Conservation (phyloP, 1,284 basidiomycete species). For the Flammula alnicola region DNA sequence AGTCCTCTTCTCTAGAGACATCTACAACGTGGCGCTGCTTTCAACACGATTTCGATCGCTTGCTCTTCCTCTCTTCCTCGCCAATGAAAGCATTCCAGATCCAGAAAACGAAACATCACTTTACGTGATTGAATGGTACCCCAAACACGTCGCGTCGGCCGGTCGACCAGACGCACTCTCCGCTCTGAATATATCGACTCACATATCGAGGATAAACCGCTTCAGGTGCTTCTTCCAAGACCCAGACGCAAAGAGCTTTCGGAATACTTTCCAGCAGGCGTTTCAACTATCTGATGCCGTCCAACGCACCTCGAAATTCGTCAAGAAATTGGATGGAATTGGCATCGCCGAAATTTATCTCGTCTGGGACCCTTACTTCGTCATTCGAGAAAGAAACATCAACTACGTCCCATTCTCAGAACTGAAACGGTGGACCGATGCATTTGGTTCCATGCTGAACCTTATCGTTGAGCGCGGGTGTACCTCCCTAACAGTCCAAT, state of each 20-base stretch:
- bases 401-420: slow-evolving; percentile 15
- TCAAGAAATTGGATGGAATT: slow-evolving; percentile 14
- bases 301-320: slow-evolving; percentile 17
- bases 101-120: slow-evolving; percentile 19
- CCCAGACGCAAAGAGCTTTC: slow-evolving; percentile 12
- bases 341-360: slow-evolving; percentile 23
- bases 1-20: slow-evolving; percentile 12
- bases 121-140: slow-evolving; percentile 22
- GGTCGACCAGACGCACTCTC: slow-evolving; percentile 18
- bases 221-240: slow-evolving; percentile 27
- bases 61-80: slow-evolving; percentile 19
- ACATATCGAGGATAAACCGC: slow-evolving; percentile 14
- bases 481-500: slow-evolving; percentile 22
- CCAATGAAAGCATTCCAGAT: slow-evolving; percentile 16
- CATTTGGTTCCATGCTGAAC: slow-evolving; percentile 21
- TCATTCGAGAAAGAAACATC: slow-evolving; percentile 9
- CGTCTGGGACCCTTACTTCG: slow-evolving; percentile 25
- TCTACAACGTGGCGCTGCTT: slow-evolving; percentile 14
- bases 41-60: slow-evolving; percentile 13
- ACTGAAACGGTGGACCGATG: slow-evolving; percentile 19
- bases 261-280: slow-evolving; percentile 20
- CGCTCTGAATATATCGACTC: slow-evolving; percentile 13
- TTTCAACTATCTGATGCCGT: slow-evolving; percentile 22
- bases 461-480: slow-evolving; percentile 21
- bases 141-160: slow-evolving; percentile 2